Base-by-base conservation (phyloP, 257 asterid species). In the Lithospermum erythrorhizon region DNA sequence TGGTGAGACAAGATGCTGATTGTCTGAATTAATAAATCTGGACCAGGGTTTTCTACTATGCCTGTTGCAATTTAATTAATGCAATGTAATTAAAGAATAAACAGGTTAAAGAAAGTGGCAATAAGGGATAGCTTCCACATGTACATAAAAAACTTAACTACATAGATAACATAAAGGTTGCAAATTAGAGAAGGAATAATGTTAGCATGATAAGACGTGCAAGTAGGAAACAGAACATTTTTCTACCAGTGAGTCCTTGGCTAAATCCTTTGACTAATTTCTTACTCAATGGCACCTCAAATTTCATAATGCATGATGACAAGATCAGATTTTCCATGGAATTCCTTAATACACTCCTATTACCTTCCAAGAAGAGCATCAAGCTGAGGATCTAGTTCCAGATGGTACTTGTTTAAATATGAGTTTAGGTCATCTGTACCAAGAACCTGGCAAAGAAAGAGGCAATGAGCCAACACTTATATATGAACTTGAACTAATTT, bases 21-120 rank as follows among this genome's bases (percentile, higher is more conserved):
- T 75, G 55, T 75, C 80, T 48, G 72, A n/a, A 60, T 75, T 75
- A 35, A 75, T 68, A 62, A 75, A 75, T 57, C 59, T 75, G 57
- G 77, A 68, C 80, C 80, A 75, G 0, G 80, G 76, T 71, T 75
- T 75, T 63, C 80, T 68, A 68, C 80, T 71, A 64, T 75, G 77
- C 70, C 80, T 75, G 77, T 45, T 27, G 41, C 19, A 73, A 16
- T 25, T 32, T 63, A 17, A 55, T 41, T 61, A 52, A 21, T 48
- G 47, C 18, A 21, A 67, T 21, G 20, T 30, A 57, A 21, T 23
- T 55, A 24, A 29, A 22, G 53, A 35, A 56, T 20, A 15, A 24
- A 55, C 37, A 53, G 53, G 48, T 14, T 37, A 55, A 60, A 16
- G 21, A 8, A 51, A 16, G 19, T 6, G 9, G 21, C 21, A 51